Conservation (phyloP, 495 filamentous ascomycete species). For the Lophium mytilinum region DNA sequence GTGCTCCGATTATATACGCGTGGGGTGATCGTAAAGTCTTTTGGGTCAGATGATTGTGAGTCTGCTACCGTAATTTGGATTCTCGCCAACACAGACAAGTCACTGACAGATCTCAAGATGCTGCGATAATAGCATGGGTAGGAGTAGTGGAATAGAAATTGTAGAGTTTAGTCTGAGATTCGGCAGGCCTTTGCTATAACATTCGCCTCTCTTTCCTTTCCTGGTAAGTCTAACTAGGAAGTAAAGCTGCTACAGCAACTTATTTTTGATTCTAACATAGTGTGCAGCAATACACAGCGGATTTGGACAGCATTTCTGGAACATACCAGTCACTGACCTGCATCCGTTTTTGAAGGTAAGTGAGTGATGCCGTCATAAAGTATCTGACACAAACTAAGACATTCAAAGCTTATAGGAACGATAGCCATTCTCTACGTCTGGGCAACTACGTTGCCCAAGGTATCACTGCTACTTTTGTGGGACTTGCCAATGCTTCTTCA, state of each 20-base stretch:
- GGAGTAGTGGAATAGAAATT: background rate
- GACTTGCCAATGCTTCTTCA: background rate
- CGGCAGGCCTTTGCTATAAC: background rate
- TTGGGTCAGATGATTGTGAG: background rate
- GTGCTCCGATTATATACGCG: background rate
- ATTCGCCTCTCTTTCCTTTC: background rate
- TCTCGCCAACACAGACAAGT: background rate
- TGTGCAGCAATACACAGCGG: background rate
- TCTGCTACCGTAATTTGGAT: background rate
- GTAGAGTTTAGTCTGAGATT: background rate
- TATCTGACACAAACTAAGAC: background rate
- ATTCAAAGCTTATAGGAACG: background rate
- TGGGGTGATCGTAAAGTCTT: background rate
- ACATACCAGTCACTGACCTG: background rate
- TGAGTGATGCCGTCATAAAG: background rate
- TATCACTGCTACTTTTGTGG: background rate
- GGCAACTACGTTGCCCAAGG: background rate
- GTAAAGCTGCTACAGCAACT: background rate
- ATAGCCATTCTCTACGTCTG: background rate
- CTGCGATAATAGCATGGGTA: background rate
- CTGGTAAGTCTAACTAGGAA: background rate
- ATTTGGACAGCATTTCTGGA: background rate
- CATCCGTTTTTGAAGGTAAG: background rate
- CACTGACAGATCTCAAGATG: background rate
- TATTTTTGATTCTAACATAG: no score